Evolutionary conservation across 768 basidiomycete species (phyloP).

Genomic region (Leccinum ochraceum): DNA sequence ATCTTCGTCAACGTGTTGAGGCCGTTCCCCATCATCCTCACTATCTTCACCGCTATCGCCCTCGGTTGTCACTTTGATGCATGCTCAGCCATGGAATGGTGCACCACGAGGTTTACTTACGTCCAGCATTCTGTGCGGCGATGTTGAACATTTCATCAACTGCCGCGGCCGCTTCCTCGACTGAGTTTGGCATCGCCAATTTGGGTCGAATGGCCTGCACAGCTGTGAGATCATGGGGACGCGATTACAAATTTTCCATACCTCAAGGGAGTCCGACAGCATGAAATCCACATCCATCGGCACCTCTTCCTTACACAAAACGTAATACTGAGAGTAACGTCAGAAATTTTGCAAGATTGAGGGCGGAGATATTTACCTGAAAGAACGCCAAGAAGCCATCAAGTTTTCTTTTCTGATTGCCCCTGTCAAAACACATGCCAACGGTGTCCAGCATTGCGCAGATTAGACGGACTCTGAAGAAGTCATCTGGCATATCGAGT

Average conservation of each 20-base stretch:
- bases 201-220: constrained; percentile 85
- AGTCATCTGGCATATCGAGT: constrained; percentile 94
- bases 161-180: constrained; percentile 83
- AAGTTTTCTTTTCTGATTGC: constrained; percentile 87
- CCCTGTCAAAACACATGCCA: constrained; percentile 97
- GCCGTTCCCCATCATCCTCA: constrained; percentile 44
- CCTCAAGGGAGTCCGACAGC: constrained; percentile 92
- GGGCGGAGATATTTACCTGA: constrained; percentile 56
- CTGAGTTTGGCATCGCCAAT: constrained; percentile 62
- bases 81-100: constrained; percentile 18
- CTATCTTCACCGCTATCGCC: constrained; percentile 53
- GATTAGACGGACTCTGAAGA: constrained; percentile 89
- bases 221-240: constrained; percentile 3
- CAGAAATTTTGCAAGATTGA: constrained; percentile 4
- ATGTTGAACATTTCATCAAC: constrained; percentile 88
- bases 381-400: constrained; percentile 93
- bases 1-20: constrained; percentile 58
- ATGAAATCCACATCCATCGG: constrained; percentile 99
- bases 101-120: constrained; percentile 37
- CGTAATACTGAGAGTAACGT: constrained; percentile 60
- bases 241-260: constrained; percentile 31
- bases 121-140: constrained; percentile 58
- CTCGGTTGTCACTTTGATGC: constrained; percentile 34
- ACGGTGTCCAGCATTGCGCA: constrained; percentile 94
- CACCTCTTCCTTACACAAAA: constrained; percentile 84